Evolutionary conservation across 139 green algal genomes (phyloP), one percentile per base, ranked within the genome.

Genomic region (Nannochloris sp.): DNA sequence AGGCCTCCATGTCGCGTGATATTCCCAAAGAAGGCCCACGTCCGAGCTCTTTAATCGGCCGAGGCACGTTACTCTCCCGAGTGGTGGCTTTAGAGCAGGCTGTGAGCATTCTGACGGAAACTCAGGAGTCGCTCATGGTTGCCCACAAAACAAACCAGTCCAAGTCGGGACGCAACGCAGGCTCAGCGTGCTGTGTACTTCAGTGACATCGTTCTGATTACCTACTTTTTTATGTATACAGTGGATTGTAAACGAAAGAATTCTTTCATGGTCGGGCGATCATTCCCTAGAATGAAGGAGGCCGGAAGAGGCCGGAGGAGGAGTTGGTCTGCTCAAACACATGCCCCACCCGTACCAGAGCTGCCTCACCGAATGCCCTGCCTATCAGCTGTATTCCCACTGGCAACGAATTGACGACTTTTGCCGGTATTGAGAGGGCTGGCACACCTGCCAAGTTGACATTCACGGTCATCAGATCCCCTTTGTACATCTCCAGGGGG

Each of bases 401-500:
- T 0, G 89, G 89, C 60, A 96, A 73, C 20, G 51, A 30, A 29
- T 20, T 17, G 2, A n/a, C 57, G 11, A 30, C 65, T 14, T 63
- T 62, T 13, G 69, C 84, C 2, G 89, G 89, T 58, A 96, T 45
- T 11, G 80, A 65, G 0, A 96, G 67, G 1, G 83, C 89, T 10
- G 92, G 92, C 43, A 98, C 72, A 6, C 93, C 93, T 23, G 90
- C 81, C 55, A 98, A 75, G 75, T 97, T 97, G 9, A 96, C 72
- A 65, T 91, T 92, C 26, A 97, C 83, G 3, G 91, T 97, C 91
- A 97, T 95, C n/a, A 97, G 65, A 77, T 98, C 93, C 2, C 85
- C 70, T 65, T 89, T 86, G 66, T 95, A 94, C 86, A 96, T 96
- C 26, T 75, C 70, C 36, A 98, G 71, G 8, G 92, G 92, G 69